phyloP scores from a whole-genome alignment of 257 asterid species.

The Eucommia ulmoides region DNA sequence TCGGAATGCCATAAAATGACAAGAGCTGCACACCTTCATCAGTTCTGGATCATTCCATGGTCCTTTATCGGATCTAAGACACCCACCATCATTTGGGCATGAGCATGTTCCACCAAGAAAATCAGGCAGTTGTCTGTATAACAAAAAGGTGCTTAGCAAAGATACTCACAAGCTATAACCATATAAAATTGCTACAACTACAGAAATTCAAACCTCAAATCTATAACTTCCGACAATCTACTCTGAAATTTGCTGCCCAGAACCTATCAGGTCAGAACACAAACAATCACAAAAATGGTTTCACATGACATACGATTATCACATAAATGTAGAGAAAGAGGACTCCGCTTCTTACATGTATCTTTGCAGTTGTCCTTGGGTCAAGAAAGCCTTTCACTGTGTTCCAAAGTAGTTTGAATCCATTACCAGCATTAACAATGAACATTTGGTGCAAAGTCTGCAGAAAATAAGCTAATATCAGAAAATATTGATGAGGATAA shows the following conservation, averaged over 20 bases:
- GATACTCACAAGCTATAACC: background rate
- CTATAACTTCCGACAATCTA: constrained; percentile 68
- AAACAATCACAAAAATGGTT: background rate
- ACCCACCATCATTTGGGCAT: constrained; percentile 77
- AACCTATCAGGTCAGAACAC: constrained; percentile 41
- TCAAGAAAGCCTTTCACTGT: constrained; percentile 81
- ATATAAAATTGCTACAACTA: constrained; percentile 3
- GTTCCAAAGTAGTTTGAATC: constrained; percentile 80
- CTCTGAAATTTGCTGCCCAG: constrained; percentile 69
- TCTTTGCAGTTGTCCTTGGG: constrained; percentile 77
- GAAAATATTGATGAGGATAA: constrained; percentile 13
- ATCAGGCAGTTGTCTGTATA: constrained; percentile 86
- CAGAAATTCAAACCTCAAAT: constrained; percentile 46
- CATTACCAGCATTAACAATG: constrained; percentile 92
- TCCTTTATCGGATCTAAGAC: constrained; percentile 83
- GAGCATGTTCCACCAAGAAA: constrained; percentile 93
- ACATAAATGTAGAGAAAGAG: background rate
- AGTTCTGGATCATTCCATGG: constrained; percentile 85
- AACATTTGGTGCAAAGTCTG: constrained; percentile 91
- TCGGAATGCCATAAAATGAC: too few relatives aligned
- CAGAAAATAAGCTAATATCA: constrained; percentile 16
- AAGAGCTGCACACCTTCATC: constrained; percentile 52
- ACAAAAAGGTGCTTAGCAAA: constrained; percentile 8
- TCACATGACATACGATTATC: background rate
- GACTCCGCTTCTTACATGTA: constrained; percentile 48